These are phyloP conservation scores for Tylopilus subfusipes DNA, from an alignment of 768 basidiomycete species.

Conservation along the genomic window DNA sequence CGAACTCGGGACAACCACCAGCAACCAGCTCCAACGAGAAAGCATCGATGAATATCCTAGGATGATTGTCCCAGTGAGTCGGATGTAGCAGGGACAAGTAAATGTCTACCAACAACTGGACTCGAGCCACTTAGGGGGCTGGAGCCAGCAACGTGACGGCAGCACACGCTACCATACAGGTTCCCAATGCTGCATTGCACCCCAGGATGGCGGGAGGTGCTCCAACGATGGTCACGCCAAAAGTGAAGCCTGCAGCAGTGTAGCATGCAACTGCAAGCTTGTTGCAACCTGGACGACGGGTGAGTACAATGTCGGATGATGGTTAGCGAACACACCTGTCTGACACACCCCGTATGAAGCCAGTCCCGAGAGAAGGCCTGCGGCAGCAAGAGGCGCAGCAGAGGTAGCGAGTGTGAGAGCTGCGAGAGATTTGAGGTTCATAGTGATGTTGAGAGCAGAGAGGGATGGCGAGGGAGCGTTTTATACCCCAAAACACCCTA, in stretches of 20 bases:
- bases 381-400: conserved; percentile 7
- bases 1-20: not conserved
- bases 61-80: not conserved
- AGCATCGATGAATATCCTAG: not conserved
- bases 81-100: too few relatives aligned
- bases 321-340: conserved; percentile 12
- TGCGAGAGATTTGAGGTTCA: conserved; percentile 25
- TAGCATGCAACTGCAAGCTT: conserved; percentile 21
- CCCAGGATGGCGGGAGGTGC: conserved; percentile 21
- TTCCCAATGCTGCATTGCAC: conserved; percentile 23
- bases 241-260: conserved; percentile 20
- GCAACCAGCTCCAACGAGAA: not conserved
- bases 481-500: not conserved
- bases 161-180: conserved; percentile 27
- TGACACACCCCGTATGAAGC: conserved; percentile 21
- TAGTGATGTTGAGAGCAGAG: not conserved
- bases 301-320: not conserved
- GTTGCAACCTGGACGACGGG: conserved; percentile 23
- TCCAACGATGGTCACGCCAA: conserved; percentile 19
- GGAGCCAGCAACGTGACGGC: conserved; percentile 19
- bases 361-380: conserved; percentile 13
- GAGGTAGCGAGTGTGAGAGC: conserved; percentile 18
- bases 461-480: not conserved
- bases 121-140: conserved; percentile 14
- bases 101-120: not conserved